A percentile compares a stretch with the other conserved stretches of the same genome.
Evolutionary conservation across 1,139 yeast species (phyloP).

Genomic region (Torulaspora pretoriensis): DNA sequence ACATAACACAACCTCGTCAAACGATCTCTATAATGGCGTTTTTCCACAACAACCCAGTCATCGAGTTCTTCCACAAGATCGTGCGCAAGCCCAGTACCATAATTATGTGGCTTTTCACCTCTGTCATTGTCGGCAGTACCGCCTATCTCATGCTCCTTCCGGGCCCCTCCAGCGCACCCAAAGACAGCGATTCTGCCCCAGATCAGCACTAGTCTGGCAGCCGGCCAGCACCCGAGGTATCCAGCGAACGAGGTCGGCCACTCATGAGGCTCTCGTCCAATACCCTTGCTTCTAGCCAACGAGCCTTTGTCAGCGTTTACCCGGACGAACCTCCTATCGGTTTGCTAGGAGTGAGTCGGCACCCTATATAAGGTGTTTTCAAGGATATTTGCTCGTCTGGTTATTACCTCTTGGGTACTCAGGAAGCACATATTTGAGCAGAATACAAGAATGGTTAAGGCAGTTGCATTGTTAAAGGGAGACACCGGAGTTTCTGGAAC

Average conservation of each 20-base stretch:
- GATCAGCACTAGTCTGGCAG: not conserved
- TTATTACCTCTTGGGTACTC: not conserved
- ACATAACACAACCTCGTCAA: not conserved
- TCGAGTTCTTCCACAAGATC: conserved; percentile 27
- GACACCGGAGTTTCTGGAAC: conserved; percentile 83
- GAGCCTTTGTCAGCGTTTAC: conserved; percentile 1
- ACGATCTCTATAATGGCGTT: conserved; percentile 25
- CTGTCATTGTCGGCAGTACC: conserved; percentile 29
- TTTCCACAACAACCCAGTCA: conserved; percentile 28
- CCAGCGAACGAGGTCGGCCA: too few species aligned
- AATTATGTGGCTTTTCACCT: conserved; percentile 36
- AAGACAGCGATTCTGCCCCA: not conserved
- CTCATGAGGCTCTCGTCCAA: not conserved
- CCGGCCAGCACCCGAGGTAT: too few species aligned
- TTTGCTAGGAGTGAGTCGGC: not conserved
- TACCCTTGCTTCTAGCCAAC: not conserved
- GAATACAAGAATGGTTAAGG: conserved; percentile 31
- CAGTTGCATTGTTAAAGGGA: conserved; percentile 95
- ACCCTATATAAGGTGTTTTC: not conserved
- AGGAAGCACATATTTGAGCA: not conserved
- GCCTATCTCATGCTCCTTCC: conserved; percentile 21
- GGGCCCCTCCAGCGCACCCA: conserved; percentile 5
- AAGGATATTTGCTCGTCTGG: conserved; percentile 7
- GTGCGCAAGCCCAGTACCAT: conserved; percentile 28
- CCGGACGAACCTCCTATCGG: not conserved